phyloP scores from a whole-genome alignment of 2,329 filamentous ascomycete species.

The Ascochyta fabae region DNA sequence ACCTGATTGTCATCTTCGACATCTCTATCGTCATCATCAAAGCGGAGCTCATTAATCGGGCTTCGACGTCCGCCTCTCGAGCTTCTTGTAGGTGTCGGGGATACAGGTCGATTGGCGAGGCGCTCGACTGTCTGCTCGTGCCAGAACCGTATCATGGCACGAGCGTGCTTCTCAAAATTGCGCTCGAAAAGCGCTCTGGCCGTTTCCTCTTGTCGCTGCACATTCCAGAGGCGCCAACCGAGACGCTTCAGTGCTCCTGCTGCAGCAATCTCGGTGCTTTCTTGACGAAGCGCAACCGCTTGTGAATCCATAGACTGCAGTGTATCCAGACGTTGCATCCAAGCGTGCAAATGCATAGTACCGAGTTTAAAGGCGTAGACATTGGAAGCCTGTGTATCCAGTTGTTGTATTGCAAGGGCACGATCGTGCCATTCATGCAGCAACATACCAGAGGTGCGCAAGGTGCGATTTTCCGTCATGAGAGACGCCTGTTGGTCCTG shows the following conservation, averaged over 20 bases:
- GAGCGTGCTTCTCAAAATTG: conserved; percentile 61
- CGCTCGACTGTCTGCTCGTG: conserved; percentile 51
- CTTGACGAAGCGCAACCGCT: conserved; percentile 55
- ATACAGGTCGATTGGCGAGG: conserved; percentile 28
- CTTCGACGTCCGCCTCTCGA: conserved; percentile 20
- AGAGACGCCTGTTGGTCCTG: conserved; percentile 43
- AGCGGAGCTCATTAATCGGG: conserved; percentile 10
- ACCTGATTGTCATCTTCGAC: conserved; percentile 6
- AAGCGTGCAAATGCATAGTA: conserved; percentile 36
- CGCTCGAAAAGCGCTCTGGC: conserved; percentile 60
- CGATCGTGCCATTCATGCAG: conserved; percentile 54
- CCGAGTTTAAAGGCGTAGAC: conserved; percentile 36
- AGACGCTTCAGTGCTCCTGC: conserved; percentile 60
- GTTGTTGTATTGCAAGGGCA: conserved; percentile 34
- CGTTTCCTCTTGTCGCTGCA: conserved; percentile 58
- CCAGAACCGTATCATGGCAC: conserved; percentile 64
- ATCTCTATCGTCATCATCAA: neutral
- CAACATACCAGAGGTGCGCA: conserved; percentile 38
- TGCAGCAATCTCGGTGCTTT: conserved; percentile 56
- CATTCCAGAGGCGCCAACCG: conserved; percentile 64
- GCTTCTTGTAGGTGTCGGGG: conserved; percentile 25
- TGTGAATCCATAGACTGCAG: conserved; percentile 47
- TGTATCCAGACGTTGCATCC: conserved; percentile 33
- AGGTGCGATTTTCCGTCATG: conserved; percentile 28
- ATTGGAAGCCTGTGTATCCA: conserved; percentile 34